A percentile compares a stretch with the other conserved stretches of the same genome.
phyloP scores from a whole-genome alignment of 2,329 filamentous ascomycete species.

The Purpureocillium lavendulum region DNA sequence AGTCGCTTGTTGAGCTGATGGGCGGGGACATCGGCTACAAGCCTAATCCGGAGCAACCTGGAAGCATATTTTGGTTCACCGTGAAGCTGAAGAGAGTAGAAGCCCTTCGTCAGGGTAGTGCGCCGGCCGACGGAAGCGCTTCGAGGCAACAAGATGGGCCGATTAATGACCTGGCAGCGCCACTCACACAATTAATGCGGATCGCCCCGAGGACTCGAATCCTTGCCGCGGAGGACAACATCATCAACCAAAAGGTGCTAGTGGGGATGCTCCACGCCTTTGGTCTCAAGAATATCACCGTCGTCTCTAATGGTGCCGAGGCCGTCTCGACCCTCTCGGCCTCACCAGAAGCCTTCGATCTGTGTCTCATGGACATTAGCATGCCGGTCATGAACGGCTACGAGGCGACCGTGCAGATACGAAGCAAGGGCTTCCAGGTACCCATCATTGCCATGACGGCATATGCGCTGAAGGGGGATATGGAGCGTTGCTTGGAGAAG shows the following conservation, averaged over 20 bases:
- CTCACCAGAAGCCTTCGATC: conserved; percentile 14
- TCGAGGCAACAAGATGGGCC: conserved; percentile 14
- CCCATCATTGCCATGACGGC: conserved; percentile 46
- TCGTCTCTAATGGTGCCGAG: conserved; percentile 11
- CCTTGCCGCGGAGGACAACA: conserved; percentile 31
- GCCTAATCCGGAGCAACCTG: conserved; percentile 34
- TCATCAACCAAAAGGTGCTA: conserved; percentile 33
- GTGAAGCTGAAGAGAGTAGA: conserved; percentile 28
- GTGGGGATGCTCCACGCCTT: conserved; percentile 25
- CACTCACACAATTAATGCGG: conserved; percentile 18
- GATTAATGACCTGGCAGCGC: conserved; percentile 8
- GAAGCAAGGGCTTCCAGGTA: conserved; percentile 37
- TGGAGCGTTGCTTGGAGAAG: conserved; percentile 40
- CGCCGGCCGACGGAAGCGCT: not conserved
- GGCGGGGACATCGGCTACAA: conserved; percentile 35
- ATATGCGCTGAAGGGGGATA: conserved; percentile 46
- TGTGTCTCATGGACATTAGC: conserved; percentile 12
- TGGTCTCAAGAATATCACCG: conserved; percentile 26
- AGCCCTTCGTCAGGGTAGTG: conserved; percentile 14
- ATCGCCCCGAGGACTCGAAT: conserved; percentile 30
- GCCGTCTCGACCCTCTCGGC: conserved; percentile 22
- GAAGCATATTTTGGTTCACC: conserved; percentile 46
- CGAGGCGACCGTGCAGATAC: conserved; percentile 15
- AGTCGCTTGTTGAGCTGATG: conserved; percentile 47
- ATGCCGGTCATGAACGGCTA: conserved; percentile 3